A percentile compares a stretch with the other conserved stretches of the same genome.
Conservation (phyloP, 2,329 filamentous ascomycete species). For the Monilinia laxa region DNA sequence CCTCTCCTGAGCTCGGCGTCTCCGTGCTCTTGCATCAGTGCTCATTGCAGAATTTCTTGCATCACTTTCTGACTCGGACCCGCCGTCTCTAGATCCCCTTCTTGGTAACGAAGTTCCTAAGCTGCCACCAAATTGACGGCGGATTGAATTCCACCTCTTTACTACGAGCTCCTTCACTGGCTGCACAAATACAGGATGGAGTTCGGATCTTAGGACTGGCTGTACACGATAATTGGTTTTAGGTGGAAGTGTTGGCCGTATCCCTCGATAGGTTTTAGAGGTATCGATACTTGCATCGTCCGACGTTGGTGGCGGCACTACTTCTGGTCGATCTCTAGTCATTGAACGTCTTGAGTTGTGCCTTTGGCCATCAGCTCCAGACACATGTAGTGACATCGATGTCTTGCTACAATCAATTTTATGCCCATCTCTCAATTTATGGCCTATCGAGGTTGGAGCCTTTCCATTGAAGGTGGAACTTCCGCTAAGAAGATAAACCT, state of each 20-base stretch:
- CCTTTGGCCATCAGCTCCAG: not conserved
- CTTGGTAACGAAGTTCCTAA: conserved; percentile 28
- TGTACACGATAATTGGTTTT: conserved; percentile 31
- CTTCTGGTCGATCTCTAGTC: not conserved
- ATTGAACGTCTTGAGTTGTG: not conserved
- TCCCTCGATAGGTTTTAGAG: conserved; percentile 14
- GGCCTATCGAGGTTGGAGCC: not conserved
- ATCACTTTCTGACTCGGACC: conserved; percentile 22
- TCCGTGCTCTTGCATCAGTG: conserved; percentile 31
- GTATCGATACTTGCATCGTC: conserved; percentile 22
- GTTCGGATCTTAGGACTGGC: conserved; percentile 35
- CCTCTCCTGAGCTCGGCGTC: conserved; percentile 35
- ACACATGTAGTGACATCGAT: not conserved
- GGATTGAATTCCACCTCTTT: conserved; percentile 35
- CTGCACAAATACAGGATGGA: conserved; percentile 38
- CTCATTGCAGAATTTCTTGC: conserved; percentile 26
- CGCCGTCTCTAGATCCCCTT: conserved; percentile 24
- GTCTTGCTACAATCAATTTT: not conserved
- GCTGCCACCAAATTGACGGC: conserved; percentile 35
- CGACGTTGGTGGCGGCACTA: not conserved
- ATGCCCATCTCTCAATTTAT: not conserved
- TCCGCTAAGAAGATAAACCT: not conserved
- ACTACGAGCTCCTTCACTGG: conserved; percentile 38
- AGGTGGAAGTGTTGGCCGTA: conserved; percentile 2
- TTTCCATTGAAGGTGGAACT: not conserved